Percentiles rank a stretch among this genome's conserved stretches.
Conservation (phyloP, 306 rosid genomes). For the Fragaria nilgerrensis region DNA sequence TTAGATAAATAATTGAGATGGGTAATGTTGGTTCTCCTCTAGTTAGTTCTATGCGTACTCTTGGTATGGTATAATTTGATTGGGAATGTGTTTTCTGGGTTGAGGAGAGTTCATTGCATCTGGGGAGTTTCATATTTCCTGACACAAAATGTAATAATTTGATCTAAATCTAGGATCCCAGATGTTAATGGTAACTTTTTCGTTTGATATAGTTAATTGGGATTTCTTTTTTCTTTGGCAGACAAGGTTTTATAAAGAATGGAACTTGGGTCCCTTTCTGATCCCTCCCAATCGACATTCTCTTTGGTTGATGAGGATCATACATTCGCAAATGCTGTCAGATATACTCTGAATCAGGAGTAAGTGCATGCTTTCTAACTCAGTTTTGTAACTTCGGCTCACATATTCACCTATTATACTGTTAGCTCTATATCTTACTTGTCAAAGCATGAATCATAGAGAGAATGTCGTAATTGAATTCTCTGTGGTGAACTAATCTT, state of each 20-base stretch:
- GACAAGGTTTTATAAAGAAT: constrained; percentile 23
- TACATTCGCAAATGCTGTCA: constrained; percentile 64
- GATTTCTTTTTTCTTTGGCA: not conserved
- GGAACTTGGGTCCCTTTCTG: constrained; percentile 65
- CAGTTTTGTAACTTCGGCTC: not conserved
- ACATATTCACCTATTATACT: not conserved
- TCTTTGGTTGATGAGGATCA: constrained; percentile 72
- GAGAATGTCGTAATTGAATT: not conserved
- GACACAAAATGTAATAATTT: not conserved
- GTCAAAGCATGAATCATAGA: not conserved
- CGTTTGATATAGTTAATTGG: not conserved
- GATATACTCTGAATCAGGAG: constrained; percentile 77
- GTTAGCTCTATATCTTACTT: not conserved
- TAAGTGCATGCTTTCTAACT: constrained; percentile 27
- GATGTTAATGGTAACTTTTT: not conserved
- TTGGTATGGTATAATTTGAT: too few relatives aligned
- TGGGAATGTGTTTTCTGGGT: not conserved
- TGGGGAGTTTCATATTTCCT: not conserved
- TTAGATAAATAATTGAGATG: too few relatives aligned
- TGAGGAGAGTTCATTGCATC: not conserved
- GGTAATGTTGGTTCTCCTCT: too few relatives aligned
- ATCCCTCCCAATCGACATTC: constrained; percentile 60
- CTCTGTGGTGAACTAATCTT: not conserved
- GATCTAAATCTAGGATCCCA: not conserved
- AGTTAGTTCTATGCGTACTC: too few relatives aligned